Percentiles rank a stretch among this genome's conserved stretches.
Conservation (phyloP, 352 stramenopile species). For the Phytophthora hybrid region DNA sequence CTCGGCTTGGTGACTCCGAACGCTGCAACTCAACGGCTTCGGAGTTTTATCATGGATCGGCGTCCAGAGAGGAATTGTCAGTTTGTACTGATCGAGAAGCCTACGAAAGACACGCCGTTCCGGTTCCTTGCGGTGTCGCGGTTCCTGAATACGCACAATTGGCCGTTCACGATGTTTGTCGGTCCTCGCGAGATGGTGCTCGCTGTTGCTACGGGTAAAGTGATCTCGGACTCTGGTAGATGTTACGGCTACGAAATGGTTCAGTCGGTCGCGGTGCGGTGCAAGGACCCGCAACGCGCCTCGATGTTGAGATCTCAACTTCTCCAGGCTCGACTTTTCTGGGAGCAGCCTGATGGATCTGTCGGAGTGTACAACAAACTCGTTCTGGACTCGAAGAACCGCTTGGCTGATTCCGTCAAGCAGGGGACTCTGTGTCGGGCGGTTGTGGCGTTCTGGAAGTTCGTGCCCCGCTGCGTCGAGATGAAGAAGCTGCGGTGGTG, state of each 20-base stretch:
- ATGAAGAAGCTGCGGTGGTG: conserved; percentile 40
- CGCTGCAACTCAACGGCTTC: conserved; percentile 24
- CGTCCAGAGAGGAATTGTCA: conserved; percentile 22
- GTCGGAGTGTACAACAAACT: conserved; percentile 37
- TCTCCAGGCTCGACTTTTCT: conserved; percentile 33
- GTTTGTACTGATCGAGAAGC: conserved; percentile 13
- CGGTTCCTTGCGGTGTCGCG: conserved; percentile 25
- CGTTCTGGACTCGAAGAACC: conserved; percentile 33
- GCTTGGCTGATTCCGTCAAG: conserved; percentile 27
- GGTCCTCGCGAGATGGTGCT: conserved; percentile 31
- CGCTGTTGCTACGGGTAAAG: conserved; percentile 17
- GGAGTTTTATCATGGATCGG: conserved; percentile 20
- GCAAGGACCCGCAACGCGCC: background rate
- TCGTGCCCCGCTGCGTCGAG: conserved; percentile 31
- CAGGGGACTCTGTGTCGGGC: conserved; percentile 26
- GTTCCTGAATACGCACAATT: conserved; percentile 24
- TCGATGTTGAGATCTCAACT: conserved; percentile 20
- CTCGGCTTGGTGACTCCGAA: conserved; percentile 20
- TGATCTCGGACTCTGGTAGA: conserved; percentile 12
- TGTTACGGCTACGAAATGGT: conserved; percentile 35
- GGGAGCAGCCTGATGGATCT: conserved; percentile 21
- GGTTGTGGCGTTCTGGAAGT: conserved; percentile 31
- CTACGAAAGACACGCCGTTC: conserved; percentile 12
- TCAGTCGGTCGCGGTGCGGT: conserved; percentile 28
- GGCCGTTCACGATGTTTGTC: conserved; percentile 30